phyloP scores from a whole-genome alignment of 768 basidiomycete genomes.

The Stropharia rugosoannulata region DNA sequence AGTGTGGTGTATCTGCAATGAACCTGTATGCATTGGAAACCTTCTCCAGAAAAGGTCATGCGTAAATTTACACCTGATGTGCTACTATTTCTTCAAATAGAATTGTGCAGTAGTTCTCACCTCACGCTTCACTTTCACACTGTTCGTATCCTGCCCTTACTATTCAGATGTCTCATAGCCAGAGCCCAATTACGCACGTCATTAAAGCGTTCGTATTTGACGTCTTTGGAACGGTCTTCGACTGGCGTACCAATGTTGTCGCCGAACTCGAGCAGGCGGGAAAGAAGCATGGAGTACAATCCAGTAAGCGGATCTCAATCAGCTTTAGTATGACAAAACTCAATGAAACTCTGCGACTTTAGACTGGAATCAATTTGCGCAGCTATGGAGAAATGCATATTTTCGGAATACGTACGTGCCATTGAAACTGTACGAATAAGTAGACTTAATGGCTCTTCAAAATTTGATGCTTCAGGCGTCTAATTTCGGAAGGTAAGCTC shows the following conservation, averaged over 20 bases:
- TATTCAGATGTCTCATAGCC: not conserved
- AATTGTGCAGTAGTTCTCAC: too few relatives aligned
- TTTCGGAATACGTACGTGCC: conserved; percentile 37
- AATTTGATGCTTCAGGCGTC: not conserved
- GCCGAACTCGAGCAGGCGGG: conserved; percentile 29
- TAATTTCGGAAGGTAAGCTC: not conserved
- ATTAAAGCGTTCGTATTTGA: conserved; percentile 48
- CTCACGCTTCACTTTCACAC: too few relatives aligned
- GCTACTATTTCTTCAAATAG: too few relatives aligned
- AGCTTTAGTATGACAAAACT: not conserved
- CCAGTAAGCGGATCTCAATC: conserved; percentile 12
- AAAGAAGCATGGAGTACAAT: conserved; percentile 20
- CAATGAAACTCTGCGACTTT: not conserved
- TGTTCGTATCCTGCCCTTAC: too few relatives aligned
- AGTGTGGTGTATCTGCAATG: too few relatives aligned
- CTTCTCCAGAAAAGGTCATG: too few relatives aligned
- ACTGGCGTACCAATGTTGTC: conserved; percentile 38
- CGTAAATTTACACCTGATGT: too few relatives aligned
- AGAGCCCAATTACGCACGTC: conserved; percentile 10
- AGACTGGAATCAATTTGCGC: conserved; percentile 50
- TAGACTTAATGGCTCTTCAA: too few relatives aligned
- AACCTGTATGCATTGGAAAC: too few relatives aligned
- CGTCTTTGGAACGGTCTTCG: conserved; percentile 50
- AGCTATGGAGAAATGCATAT: conserved; percentile 59
- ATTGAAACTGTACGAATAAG: not conserved